Conservation (phyloP, 768 basidiomycete genomes). For the Amanita molliuscula region DNA sequence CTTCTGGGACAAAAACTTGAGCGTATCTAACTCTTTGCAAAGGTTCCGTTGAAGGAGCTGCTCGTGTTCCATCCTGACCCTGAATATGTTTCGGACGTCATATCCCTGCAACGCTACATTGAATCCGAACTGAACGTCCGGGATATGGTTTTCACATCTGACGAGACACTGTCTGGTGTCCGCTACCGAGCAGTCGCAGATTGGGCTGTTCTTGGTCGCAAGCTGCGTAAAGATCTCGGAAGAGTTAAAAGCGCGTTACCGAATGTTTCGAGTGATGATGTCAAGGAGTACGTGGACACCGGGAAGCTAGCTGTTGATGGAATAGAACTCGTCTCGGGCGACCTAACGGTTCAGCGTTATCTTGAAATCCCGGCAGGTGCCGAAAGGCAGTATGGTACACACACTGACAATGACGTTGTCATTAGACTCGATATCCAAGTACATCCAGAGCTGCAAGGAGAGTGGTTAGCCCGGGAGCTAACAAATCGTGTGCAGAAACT, state of each 20-base stretch:
- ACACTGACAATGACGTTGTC: conserved; percentile 93
- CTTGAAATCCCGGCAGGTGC: conserved; percentile 62
- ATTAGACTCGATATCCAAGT: conserved; percentile 84
- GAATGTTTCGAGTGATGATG: conserved; percentile 65
- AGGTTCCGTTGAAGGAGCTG: conserved; percentile 91
- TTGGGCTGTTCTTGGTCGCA: conserved; percentile 89
- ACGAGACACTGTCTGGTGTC: conserved; percentile 79
- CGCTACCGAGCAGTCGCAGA: conserved; percentile 89
- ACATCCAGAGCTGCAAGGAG: conserved; percentile 76
- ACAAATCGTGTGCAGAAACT: conserved; percentile 92
- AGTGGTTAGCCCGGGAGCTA: conserved; percentile 85
- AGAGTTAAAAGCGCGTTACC: conserved; percentile 87
- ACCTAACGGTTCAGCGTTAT: conserved; percentile 84
- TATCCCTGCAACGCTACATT: conserved; percentile 79
- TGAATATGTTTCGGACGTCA: conserved; percentile 78
- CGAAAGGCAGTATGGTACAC: conserved; percentile 63
- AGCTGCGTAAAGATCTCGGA: conserved; percentile 84
- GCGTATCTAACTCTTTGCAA: conserved; percentile 3
- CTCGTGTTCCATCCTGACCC: conserved; percentile 86
- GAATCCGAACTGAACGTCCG: conserved; percentile 94
- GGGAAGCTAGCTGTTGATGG: conserved; percentile 83
- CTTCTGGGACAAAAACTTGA: neutral
- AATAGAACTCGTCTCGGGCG: conserved; percentile 83
- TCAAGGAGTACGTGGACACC: conserved; percentile 64
- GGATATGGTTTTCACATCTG: conserved; percentile 79